Percentiles rank a stretch among this genome's conserved stretches.
These are phyloP conservation scores for Chaetomium sp. DNA, from an alignment of 2,329 filamentous ascomycete genomes.

Conservation along the genomic window DNA sequence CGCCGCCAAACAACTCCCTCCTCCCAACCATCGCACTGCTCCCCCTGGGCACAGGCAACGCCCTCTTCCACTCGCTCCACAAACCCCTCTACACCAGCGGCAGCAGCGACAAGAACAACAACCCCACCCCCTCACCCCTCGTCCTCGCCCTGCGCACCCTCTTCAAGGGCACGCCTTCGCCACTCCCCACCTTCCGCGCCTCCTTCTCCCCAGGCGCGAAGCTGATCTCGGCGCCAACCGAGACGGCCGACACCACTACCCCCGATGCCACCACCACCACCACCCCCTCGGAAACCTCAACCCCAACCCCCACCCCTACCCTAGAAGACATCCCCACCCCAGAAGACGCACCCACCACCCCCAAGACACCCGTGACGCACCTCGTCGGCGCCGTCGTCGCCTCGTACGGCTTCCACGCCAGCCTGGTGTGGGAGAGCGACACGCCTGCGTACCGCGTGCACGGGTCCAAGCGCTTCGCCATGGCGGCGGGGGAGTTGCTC, in stretches of 20 bases:
- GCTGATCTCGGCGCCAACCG: slow-evolving; percentile 46
- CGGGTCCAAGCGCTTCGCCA: slow-evolving; percentile 76
- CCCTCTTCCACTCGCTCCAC: slow-evolving; percentile 63
- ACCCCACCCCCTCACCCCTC: slow-evolving; percentile 44
- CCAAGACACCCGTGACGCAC: slow-evolving; percentile 37
- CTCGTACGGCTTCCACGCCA: slow-evolving; percentile 88
- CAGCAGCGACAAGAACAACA: slow-evolving; percentile 6
- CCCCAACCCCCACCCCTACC: slow-evolving; percentile 25
- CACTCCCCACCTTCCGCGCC: slow-evolving; percentile 65
- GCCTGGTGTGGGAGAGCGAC: slow-evolving; percentile 88
- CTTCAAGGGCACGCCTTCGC: slow-evolving; percentile 55
- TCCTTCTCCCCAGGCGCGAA: slow-evolving; percentile 61
- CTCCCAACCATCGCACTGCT: slow-evolving; percentile 53
- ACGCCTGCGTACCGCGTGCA: slow-evolving; percentile 77
- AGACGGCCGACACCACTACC: background rate
- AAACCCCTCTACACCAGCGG: slow-evolving; percentile 54
- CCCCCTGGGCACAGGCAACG: slow-evolving; percentile 67
- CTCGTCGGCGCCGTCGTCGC: slow-evolving; percentile 80
- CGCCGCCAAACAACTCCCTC: background rate
- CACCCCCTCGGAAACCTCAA: slow-evolving; percentile 24
- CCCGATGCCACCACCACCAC: too few species aligned
- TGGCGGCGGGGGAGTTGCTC: slow-evolving; percentile 80
- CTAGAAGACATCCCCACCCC: slow-evolving; percentile 36
- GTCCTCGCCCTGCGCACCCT: slow-evolving; percentile 59
- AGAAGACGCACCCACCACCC: slow-evolving; percentile 32